Base-by-base conservation (phyloP, 2,329 filamentous ascomycete genomes). In the Ustulina deusta region DNA sequence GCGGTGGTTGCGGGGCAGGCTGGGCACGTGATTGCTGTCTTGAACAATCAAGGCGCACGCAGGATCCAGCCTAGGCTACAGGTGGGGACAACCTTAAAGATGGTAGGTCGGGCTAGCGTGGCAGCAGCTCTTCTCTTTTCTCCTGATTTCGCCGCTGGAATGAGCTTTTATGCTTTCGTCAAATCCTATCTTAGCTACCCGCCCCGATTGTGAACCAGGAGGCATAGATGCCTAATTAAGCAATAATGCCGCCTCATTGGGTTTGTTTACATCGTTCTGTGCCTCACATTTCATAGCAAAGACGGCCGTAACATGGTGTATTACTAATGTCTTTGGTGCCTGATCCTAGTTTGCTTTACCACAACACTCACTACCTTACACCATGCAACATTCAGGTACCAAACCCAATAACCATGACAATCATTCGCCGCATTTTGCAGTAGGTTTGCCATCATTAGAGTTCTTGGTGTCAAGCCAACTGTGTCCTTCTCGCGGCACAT, bases 1-100 rank as follows among this genome's bases (percentile, higher is more conserved):
- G 71, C 71, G 69, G 72, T 74, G 64, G 75, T 74, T 75, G 75
- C 75, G 75, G 75, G 75, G 75, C 73, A 71, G 68, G 27, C 40
- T 44, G 59, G 55, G 67, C 74, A 76, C 74, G 74, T 76, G 74
- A 76, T 40, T 40, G 38, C 6, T 64, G 56, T 68, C 63, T 66
- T 38, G 27, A n/a, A 25, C 63, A 65, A 63, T 48, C 44, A 57
- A 60, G 56, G 25, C 44, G n/a, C n/a, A n/a, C n/a, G n/a, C n/a
- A n/a, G n/a, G 59, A 51, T 17, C 15, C 48, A 51, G 48, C 29
- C n/a, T n/a, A n/a, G n/a, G n/a, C n/a, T n/a, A n/a, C n/a, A n/a
- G n/a, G n/a, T n/a, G n/a, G n/a, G n/a, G n/a, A n/a, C n/a, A n/a
- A n/a, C n/a, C n/a, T n/a, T n/a, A n/a, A n/a, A n/a, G n/a, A n/a